These are phyloP conservation scores for Plasmodium sp. DNA, from an alignment of 169 alveolate genomes.

Conservation along the genomic window DNA sequence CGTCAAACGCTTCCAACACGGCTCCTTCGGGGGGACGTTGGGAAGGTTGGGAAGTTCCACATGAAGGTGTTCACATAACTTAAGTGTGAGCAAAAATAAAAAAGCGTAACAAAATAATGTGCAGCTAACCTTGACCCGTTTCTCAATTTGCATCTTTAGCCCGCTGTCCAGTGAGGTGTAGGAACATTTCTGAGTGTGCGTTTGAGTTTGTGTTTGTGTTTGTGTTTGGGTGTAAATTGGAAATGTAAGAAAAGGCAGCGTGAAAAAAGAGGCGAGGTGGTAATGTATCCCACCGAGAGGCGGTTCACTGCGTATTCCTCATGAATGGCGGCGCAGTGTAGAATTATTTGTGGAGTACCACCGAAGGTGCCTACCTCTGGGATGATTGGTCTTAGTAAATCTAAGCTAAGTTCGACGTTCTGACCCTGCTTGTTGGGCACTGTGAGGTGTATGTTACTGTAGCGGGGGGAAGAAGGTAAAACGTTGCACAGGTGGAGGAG, in stretches of 20 bases:
- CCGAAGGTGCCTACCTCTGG: slow-evolving; percentile 36
- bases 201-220: background rate
- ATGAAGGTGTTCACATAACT: background rate
- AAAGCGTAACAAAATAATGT: background rate
- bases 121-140: slow-evolving; percentile 32
- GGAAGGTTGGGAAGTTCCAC: background rate
- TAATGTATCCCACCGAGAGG: background rate
- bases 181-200: slow-evolving; percentile 6
- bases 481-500: background rate
- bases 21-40: slow-evolving; percentile 27
- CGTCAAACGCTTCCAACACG: slow-evolving; percentile 73
- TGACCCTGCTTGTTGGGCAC: slow-evolving; percentile 35
- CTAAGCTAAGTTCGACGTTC: slow-evolving; percentile 8
- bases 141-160: slow-evolving; percentile 37
- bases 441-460: slow-evolving; percentile 43
- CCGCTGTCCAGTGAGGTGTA: slow-evolving; percentile 5
- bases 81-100: background rate
- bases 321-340: background rate
- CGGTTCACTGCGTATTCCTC: background rate
- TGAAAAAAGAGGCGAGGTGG: background rate
- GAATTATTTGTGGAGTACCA: background rate
- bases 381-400: slow-evolving; percentile 56
- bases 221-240: background rate
- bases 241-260: background rate
- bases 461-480: background rate